phyloP scores from a whole-genome alignment of 1,284 basidiomycete genomes.

The Pyrrhoderma lamaoense region DNA sequence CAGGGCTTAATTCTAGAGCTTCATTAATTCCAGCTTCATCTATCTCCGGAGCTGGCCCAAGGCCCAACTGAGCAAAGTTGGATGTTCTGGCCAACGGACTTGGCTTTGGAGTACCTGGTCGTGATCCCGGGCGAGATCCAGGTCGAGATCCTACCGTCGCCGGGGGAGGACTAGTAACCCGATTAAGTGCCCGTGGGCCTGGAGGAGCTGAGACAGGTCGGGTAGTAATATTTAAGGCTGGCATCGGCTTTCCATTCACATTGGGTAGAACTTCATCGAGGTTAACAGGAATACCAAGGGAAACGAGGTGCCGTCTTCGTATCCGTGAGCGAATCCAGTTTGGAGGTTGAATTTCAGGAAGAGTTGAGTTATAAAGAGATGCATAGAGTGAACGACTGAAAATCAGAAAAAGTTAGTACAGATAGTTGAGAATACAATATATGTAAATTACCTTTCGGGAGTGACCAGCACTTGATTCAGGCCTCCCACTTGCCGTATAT shows the following conservation, averaged over 20 bases:
- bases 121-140: conserved; percentile 33
- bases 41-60: conserved; percentile 66
- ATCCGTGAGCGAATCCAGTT: conserved; percentile 90
- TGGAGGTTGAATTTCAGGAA: conserved; percentile 66
- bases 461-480: conserved; percentile 70
- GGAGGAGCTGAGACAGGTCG: conserved; percentile 74
- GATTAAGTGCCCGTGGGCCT: conserved; percentile 38
- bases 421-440: not conserved
- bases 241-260: conserved; percentile 61
- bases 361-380: conserved; percentile 49
- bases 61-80: conserved; percentile 46
- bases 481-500: conserved; percentile 73
- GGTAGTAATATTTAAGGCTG: conserved; percentile 76
- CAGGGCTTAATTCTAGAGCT: conserved; percentile 60
- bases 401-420: not conserved
- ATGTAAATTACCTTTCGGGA: conserved; percentile 54
- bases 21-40: conserved; percentile 58
- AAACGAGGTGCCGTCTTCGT: conserved; percentile 80
- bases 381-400: conserved; percentile 72
- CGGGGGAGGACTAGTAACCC: conserved; percentile 31
- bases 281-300: conserved; percentile 88
- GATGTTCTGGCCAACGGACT: conserved; percentile 30
- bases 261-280: conserved; percentile 84
- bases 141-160: conserved; percentile 36
- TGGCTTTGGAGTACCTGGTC: conserved; percentile 52